These are phyloP conservation scores for Dujonia santamariae DNA, from an alignment of 1,139 yeast species.

Conservation along the genomic window DNA sequence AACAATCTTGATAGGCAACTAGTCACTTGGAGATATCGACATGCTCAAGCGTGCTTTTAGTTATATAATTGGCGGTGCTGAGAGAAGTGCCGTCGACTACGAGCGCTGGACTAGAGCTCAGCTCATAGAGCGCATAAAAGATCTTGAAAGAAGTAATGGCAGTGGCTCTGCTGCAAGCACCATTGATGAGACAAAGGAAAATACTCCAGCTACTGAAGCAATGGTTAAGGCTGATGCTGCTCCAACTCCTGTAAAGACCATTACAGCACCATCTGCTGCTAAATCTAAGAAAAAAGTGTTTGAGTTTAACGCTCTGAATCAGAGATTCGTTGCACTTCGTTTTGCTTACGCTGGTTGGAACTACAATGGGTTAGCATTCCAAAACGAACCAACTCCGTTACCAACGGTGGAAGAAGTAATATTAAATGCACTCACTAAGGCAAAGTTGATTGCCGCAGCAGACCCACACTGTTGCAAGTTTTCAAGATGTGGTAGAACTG, in stretches of 20 bases:
- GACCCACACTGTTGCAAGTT: constrained; percentile 65
- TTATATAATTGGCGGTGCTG: constrained; percentile 4
- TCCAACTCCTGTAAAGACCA: not conserved
- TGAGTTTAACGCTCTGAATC: constrained; percentile 66
- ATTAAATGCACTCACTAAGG: constrained; percentile 63
- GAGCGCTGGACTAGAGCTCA: constrained; percentile 20
- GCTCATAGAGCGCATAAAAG: constrained; percentile 44
- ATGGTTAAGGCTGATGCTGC: not conserved
- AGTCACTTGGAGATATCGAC: too few species aligned
- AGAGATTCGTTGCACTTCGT: constrained; percentile 70
- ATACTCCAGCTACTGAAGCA: constrained; percentile 3
- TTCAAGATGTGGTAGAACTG: constrained; percentile 95
- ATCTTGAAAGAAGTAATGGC: constrained; percentile 38
- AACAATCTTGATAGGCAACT: too few species aligned
- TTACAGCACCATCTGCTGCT: constrained; percentile 2
- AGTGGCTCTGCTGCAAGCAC: not conserved
- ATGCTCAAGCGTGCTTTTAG: constrained; percentile 9
- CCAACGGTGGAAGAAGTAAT: constrained; percentile 87
- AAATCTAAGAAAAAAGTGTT: constrained; percentile 44
- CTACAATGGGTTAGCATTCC: constrained; percentile 86
- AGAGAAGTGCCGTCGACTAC: constrained; percentile 5
- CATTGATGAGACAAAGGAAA: not conserved
- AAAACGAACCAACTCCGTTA: constrained; percentile 67
- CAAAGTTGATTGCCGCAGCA: constrained; percentile 61
- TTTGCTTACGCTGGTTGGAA: constrained; percentile 94